Percentiles rank a stretch among this genome's conserved stretches.
phyloP scores from a whole-genome alignment of 495 filamentous ascomycete genomes.

The Saxophila tyrrhenica region DNA sequence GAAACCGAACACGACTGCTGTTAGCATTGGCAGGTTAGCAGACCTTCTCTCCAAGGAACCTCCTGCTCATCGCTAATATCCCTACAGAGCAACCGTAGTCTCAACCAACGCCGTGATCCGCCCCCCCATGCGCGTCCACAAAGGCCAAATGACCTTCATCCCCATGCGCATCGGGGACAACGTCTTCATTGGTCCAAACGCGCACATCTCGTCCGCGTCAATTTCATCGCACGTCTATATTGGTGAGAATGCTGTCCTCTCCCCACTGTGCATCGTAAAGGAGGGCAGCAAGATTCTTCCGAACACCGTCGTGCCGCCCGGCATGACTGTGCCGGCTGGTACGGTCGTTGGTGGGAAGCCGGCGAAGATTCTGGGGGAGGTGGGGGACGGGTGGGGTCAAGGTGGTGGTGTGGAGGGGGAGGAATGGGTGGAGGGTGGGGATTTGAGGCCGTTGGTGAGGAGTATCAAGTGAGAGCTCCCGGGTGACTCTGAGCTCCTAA shows the following conservation, averaged over 20 bases:
- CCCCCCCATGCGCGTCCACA: conserved; percentile 64
- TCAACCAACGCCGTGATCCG: conserved; percentile 59
- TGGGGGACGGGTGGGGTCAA: conserved; percentile 66
- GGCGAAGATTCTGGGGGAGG: conserved; percentile 71
- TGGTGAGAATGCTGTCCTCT: conserved; percentile 59
- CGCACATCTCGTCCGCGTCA: conserved; percentile 6
- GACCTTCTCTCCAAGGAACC: neutral
- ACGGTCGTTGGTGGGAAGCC: conserved; percentile 74
- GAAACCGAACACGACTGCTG: conserved; percentile 41
- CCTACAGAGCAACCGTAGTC: conserved; percentile 65
- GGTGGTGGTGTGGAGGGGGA: conserved; percentile 31
- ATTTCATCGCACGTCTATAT: conserved; percentile 60
- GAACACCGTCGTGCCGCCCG: conserved; percentile 65
- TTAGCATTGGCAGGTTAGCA: conserved; percentile 54
- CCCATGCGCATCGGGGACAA: conserved; percentile 88
- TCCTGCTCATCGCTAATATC: neutral
- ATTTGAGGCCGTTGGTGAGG: conserved; percentile 32
- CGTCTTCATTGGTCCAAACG: conserved; percentile 67
- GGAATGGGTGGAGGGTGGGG: conserved; percentile 31
- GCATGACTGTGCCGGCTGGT: conserved; percentile 86
- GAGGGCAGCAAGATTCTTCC: conserved; percentile 79
- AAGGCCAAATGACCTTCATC: conserved; percentile 53
- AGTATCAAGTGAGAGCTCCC: conserved; percentile 25
- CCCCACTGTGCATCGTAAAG: conserved; percentile 80
- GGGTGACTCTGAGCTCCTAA: too few species aligned